A percentile compares a stretch with the other conserved stretches of the same genome.
Evolutionary conservation across 257 asterid species (phyloP).

Genomic region (Forsythia suspensa): DNA sequence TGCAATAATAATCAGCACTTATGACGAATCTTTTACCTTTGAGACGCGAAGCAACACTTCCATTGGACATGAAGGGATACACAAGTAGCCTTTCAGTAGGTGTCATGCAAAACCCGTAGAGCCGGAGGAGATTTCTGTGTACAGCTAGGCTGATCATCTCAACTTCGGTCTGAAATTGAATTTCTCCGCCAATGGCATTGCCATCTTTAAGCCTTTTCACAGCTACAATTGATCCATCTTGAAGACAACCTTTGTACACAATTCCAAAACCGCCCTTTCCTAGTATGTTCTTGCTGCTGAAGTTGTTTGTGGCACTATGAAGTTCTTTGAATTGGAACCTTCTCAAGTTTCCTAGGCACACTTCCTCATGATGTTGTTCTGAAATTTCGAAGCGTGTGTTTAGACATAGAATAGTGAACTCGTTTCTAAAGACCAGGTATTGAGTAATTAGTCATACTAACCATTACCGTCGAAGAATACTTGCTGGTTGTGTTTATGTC

Average conservation of each 20-base stretch:
- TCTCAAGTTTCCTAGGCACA: conserved; percentile 79
- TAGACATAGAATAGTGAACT: neutral
- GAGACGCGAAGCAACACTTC: conserved; percentile 92
- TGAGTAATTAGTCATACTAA: conserved; percentile 24
- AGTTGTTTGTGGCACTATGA: conserved; percentile 76
- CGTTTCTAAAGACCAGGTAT: neutral
- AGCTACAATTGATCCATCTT: conserved; percentile 79
- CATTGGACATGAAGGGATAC: conserved; percentile 93
- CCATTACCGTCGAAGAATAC: conserved; percentile 74
- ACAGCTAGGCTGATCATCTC: conserved; percentile 96
- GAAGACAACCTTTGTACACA: conserved; percentile 87
- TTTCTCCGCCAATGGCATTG: conserved; percentile 68
- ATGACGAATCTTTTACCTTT: conserved; percentile 50
- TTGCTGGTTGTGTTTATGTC: conserved; percentile 73
- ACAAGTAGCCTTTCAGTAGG: conserved; percentile 75
- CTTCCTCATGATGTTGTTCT: conserved; percentile 74
- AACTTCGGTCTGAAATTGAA: conserved; percentile 91
- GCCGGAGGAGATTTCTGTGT: conserved; percentile 79
- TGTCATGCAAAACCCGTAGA: conserved; percentile 81
- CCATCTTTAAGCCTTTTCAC: conserved; percentile 91
- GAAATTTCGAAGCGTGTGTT: conserved; percentile 13
- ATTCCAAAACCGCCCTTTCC: conserved; percentile 95
- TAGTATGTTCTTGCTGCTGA: conserved; percentile 81
- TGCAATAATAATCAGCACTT: too few relatives aligned
- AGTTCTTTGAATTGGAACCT: conserved; percentile 78